Evolutionary conservation across 192 early-diverging fungal species (phyloP).

Genomic region (Dimargaris xerosporica): DNA sequence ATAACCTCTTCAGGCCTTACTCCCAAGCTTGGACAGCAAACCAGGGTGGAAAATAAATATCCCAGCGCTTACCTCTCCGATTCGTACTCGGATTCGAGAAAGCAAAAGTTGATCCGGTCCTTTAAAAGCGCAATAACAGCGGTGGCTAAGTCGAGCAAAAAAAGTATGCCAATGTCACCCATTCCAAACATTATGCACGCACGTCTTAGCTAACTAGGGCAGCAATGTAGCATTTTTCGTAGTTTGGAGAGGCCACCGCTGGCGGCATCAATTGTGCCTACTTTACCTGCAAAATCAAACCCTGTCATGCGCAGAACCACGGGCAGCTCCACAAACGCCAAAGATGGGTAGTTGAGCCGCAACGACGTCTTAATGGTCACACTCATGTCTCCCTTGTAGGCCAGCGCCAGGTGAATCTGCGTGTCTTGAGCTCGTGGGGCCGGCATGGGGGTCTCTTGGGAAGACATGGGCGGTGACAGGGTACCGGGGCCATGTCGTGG

Average conservation of each 20-base stretch:
- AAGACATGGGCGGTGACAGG: too few relatives aligned
- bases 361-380: slow-evolving; percentile 51
- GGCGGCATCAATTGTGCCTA: not conserved
- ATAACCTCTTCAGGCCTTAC: too few relatives aligned
- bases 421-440: slow-evolving; percentile 27
- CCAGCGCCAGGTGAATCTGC: slow-evolving; percentile 41
- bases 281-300: slow-evolving; percentile 45
- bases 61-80: slow-evolving; percentile 32
- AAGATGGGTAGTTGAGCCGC: slow-evolving; percentile 58
- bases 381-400: slow-evolving; percentile 61
- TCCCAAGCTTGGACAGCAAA: too few relatives aligned
- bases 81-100: slow-evolving; percentile 45
- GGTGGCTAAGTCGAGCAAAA: slow-evolving; percentile 22
- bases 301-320: slow-evolving; percentile 50
- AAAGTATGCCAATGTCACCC: not conserved
- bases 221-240: not conserved
- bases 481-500: too few relatives aligned
- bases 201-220: not conserved
- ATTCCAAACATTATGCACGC: not conserved
- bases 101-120: slow-evolving; percentile 51
- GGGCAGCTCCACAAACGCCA: slow-evolving; percentile 56
- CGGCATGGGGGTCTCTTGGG: too few relatives aligned
- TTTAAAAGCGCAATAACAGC: slow-evolving; percentile 50
- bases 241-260: not conserved
- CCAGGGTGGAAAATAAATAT: too few relatives aligned